These are phyloP conservation scores for Monilinia vaccinii-corymbosi DNA, from an alignment of 2,329 filamentous ascomycete species.

Conservation along the genomic window DNA sequence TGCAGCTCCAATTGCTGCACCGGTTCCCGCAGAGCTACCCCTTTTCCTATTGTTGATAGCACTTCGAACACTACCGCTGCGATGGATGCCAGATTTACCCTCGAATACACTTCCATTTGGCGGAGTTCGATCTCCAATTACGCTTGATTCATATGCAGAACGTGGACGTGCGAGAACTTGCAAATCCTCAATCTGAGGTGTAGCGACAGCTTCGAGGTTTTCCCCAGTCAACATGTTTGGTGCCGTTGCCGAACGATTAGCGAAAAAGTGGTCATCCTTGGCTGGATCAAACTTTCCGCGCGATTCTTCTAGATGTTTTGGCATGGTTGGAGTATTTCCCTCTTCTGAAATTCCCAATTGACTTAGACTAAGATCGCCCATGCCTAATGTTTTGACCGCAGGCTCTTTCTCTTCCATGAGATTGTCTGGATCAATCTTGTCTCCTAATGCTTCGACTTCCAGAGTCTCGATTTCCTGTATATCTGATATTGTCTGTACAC, in stretches of 20 bases:
- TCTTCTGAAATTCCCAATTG: slow-evolving; percentile 70
- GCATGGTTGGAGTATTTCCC: slow-evolving; percentile 46
- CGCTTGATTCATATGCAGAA: slow-evolving; percentile 42
- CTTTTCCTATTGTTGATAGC: slow-evolving; percentile 53
- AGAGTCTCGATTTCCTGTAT: slow-evolving; percentile 26
- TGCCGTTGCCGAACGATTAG: background rate
- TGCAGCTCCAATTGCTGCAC: slow-evolving; percentile 55
- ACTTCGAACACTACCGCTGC: slow-evolving; percentile 60
- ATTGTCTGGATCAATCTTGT: slow-evolving; percentile 27
- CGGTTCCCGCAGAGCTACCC: slow-evolving; percentile 64
- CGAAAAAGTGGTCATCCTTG: slow-evolving; percentile 20
- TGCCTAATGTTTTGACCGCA: slow-evolving; percentile 81
- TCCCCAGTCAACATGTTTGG: slow-evolving; percentile 12
- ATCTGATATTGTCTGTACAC: slow-evolving; percentile 23
- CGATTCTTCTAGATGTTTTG: slow-evolving; percentile 41
- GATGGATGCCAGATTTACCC: slow-evolving; percentile 41
- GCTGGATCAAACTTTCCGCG: slow-evolving; percentile 21
- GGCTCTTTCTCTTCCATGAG: slow-evolving; percentile 51
- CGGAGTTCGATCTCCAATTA: slow-evolving; percentile 52
- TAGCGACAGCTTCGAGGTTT: slow-evolving; percentile 16
- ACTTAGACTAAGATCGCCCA: slow-evolving; percentile 79
- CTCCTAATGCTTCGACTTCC: slow-evolving; percentile 28
- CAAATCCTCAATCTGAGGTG: slow-evolving; percentile 21
- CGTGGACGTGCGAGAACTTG: slow-evolving; percentile 31
- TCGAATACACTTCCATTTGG: slow-evolving; percentile 57